A percentile compares a stretch with the other conserved stretches of the same genome.
phyloP scores from a whole-genome alignment of 371 early-diverging fungal species.

The Entomophthora muscae region DNA sequence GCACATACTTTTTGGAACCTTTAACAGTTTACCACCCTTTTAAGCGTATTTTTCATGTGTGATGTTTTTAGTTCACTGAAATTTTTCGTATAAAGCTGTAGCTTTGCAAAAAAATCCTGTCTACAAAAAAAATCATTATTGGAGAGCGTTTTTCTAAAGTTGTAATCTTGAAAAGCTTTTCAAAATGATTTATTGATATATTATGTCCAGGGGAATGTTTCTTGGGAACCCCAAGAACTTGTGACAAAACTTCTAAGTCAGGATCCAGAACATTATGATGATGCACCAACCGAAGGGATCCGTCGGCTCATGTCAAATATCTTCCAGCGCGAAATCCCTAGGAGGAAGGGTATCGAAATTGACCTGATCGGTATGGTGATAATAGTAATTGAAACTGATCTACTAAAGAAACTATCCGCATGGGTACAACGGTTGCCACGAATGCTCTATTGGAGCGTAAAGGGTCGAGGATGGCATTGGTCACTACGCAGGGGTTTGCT shows the following conservation, averaged over 20 bases:
- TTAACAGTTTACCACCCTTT: no score
- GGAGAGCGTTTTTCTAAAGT: no score
- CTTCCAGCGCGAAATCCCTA: slow-evolving; percentile 47
- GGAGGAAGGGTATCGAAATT: slow-evolving; percentile 25
- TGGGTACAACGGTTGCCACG: slow-evolving; percentile 96
- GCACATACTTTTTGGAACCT: no score
- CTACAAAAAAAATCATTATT: no score
- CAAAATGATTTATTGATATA: no score
- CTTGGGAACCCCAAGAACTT: slow-evolving; percentile 21
- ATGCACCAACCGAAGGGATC: slow-evolving; percentile 90
- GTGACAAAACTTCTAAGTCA: slow-evolving; percentile 75
- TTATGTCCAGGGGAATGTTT: no score
- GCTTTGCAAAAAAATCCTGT: no score
- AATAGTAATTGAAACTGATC: no score
- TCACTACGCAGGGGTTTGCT: slow-evolving; percentile 85
- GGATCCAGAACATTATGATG: slow-evolving; percentile 79
- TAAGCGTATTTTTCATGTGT: no score
- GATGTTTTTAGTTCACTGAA: no score
- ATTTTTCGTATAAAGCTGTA: no score
- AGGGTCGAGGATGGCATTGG: slow-evolving; percentile 69
- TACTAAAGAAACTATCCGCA: slow-evolving; percentile 65
- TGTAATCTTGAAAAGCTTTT: no score
- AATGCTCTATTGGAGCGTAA: slow-evolving; percentile 82
- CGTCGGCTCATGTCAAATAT: slow-evolving; percentile 72
- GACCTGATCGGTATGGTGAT: background rate